Conservation (phyloP, 495 filamentous ascomycete species). For the Annulohypoxylon moriforme region DNA sequence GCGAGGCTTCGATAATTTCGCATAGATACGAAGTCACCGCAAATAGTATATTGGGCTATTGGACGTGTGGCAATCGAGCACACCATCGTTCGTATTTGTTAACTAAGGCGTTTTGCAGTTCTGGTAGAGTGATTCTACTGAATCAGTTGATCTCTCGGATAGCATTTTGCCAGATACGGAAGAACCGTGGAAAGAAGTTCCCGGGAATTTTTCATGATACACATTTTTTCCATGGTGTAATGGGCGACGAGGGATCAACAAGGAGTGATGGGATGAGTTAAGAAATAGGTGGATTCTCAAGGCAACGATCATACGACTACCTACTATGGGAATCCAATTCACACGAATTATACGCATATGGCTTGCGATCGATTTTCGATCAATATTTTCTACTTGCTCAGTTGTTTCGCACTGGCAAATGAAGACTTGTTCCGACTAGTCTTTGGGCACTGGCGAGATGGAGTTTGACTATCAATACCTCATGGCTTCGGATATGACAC, state of each 20-base stretch:
- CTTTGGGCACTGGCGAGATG: neutral
- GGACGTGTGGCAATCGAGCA: constrained; percentile 2
- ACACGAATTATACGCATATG: constrained; percentile 1
- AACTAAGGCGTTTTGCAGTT: neutral
- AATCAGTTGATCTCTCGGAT: constrained; percentile 12
- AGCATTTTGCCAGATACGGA: neutral
- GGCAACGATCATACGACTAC: neutral
- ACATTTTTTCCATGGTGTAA: neutral
- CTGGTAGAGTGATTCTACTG: neutral
- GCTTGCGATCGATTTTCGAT: neutral
- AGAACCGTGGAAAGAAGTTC: neutral
- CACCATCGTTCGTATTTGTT: neutral
- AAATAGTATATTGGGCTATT: constrained; percentile 7
- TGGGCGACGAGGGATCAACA: neutral
- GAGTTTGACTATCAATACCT: neutral
- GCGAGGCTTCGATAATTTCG: neutral
- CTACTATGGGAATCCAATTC: neutral
- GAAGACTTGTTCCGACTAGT: neutral
- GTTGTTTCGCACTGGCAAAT: neutral
- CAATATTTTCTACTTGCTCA: neutral
- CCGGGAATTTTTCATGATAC: neutral
- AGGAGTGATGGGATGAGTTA: neutral
- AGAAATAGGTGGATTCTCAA: neutral
- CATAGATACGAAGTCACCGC: constrained; percentile 7
- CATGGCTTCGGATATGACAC: neutral